A percentile compares a stretch with the other conserved stretches of the same genome.
These are phyloP conservation scores for Nicotiana sylvestris DNA, from an alignment of 257 asterid species.

Conservation along the genomic window DNA sequence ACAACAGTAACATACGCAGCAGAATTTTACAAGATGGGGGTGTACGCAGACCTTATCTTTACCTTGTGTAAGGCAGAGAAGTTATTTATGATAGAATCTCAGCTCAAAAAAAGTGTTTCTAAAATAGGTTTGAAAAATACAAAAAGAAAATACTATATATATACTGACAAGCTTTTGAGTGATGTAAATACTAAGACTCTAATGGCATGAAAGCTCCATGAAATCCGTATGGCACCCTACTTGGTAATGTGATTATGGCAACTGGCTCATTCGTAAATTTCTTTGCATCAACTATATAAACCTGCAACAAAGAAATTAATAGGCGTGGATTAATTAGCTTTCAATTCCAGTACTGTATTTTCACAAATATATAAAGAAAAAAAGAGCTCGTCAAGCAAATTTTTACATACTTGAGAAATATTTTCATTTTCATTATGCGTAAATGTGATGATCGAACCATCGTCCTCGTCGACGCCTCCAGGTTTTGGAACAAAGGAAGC, in stretches of 20 bases:
- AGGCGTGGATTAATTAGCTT: background rate
- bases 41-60: too few species aligned
- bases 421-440: slow-evolving; percentile 23
- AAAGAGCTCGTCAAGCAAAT: background rate
- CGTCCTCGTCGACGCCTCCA: slow-evolving; percentile 22
- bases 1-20: too few species aligned
- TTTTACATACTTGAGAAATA: slow-evolving; percentile 21
- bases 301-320: slow-evolving; percentile 17
- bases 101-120: too few species aligned
- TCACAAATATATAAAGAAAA: background rate
- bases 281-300: slow-evolving; percentile 30
- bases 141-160: background rate
- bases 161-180: too few species aligned
- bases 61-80: too few species aligned
- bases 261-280: slow-evolving; percentile 23
- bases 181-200: background rate
- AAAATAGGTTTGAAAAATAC: too few species aligned
- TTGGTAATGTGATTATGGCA: slow-evolving; percentile 25
- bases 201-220: slow-evolving; percentile 28
- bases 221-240: slow-evolving; percentile 37
- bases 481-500: slow-evolving; percentile 19
- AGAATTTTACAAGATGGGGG: accelerated
- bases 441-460: slow-evolving; percentile 32
- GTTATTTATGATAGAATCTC: accelerated
- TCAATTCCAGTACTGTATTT: background rate